Percentiles rank a stretch among this genome's conserved stretches.
These are phyloP conservation scores for Rhypophila decipiens DNA, from an alignment of 495 filamentous ascomycete genomes.

Conservation along the genomic window DNA sequence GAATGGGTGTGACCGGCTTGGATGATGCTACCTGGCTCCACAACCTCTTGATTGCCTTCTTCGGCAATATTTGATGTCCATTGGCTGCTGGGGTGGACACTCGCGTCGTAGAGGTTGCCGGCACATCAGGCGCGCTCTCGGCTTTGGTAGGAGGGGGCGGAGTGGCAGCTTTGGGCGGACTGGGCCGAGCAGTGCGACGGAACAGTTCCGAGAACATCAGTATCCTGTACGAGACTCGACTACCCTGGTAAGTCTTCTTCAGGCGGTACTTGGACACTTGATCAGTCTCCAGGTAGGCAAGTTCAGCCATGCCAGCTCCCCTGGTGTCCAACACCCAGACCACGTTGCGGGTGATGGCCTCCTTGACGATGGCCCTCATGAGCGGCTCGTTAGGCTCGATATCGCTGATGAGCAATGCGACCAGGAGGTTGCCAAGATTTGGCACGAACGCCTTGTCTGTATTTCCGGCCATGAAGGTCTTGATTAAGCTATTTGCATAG, in stretches of 20 bases:
- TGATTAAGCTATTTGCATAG: conserved; percentile 26
- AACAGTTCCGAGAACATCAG: conserved; percentile 50
- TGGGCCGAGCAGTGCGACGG: conserved; percentile 34
- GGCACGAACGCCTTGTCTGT: conserved; percentile 37
- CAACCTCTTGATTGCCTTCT: too few relatives aligned
- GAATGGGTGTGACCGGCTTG: too few relatives aligned
- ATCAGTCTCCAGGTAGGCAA: conserved; percentile 39
- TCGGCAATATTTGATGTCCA: too few relatives aligned
- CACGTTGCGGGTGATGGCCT: conserved; percentile 45
- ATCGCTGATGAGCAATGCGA: conserved; percentile 40
- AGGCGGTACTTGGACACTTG: conserved; percentile 40
- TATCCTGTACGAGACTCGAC: conserved; percentile 42
- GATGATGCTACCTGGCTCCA: too few relatives aligned
- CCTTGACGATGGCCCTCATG: conserved; percentile 38
- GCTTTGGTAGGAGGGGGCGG: too few relatives aligned
- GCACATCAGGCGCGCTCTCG: neutral
- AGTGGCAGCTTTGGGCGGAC: conserved; percentile 13
- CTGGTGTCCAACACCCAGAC: conserved; percentile 44
- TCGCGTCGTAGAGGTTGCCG: too few relatives aligned
- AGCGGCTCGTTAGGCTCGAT: conserved; percentile 33
- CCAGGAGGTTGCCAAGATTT: conserved; percentile 44
- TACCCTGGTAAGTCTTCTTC: conserved; percentile 39
- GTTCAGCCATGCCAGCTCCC: conserved; percentile 35
- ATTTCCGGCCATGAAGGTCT: conserved; percentile 28
- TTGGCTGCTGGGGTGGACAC: too few relatives aligned